Base-by-base conservation (phyloP, 2,329 filamentous ascomycete species). In the Sclerotinia trifoliorum region DNA sequence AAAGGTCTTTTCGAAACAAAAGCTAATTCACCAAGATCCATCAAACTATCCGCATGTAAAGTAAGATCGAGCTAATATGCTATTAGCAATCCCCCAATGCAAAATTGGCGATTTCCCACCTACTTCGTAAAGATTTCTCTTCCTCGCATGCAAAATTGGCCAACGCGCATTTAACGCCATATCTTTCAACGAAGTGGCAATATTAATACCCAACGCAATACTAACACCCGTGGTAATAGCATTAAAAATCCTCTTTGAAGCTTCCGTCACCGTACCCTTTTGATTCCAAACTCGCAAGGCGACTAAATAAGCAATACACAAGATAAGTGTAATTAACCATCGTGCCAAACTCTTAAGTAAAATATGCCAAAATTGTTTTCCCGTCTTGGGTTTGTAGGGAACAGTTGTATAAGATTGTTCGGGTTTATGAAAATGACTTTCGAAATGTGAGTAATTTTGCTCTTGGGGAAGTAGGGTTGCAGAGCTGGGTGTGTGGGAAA, bases 141-240 rank as follows among this genome's bases (percentile, higher is more conserved):
- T 75, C 6, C 77, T 74, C 11, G 75, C 73, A 68, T 77, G 79
- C 54, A 84, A 71, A 39, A 83, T 78, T 75, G 80, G 81, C 81
- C 82, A 83, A n/a, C 82, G 76, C 69, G 82, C 74, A 69, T 82
- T 80, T 19, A 77, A 73, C 4, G 81, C 79, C 77, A 83, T 80
- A 39, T 78, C 78, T 68, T 82, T 82, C 29, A 84, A 76, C 8
- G 78, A 78, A 70, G 77, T 80, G 2, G 79, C 78, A 54, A 83
- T 78, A 60, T 80, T 80, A 61, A 83, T 71, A 67, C 80, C 80
- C 24, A 83, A 73, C 0, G 75, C 72, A 44, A 83, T 82, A 58
- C 79, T 80, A 6, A 83, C 74, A 0, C 78, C 81, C 0, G 81
- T 81, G 26, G 82, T 80, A n/a, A 82, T 70, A 0, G 79, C 75